phyloP scores from a whole-genome alignment of 768 basidiomycete genomes.

The Termitomyces sp. region DNA sequence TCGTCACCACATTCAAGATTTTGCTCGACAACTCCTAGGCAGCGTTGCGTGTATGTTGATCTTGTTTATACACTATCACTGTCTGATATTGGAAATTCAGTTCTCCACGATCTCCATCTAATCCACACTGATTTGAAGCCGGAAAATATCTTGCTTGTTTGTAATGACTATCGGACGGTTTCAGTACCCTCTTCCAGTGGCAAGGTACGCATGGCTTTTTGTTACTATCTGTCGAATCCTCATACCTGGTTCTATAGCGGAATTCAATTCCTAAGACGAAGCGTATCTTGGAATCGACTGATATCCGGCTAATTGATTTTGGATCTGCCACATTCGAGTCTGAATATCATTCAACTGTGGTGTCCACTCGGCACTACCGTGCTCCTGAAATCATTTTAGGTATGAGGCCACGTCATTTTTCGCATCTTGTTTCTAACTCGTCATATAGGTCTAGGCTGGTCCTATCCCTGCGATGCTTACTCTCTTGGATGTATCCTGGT shows the following conservation, averaged over 20 bases:
- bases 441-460: slow-evolving; percentile 87
- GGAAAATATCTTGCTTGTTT: slow-evolving; percentile 94
- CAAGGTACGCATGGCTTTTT: slow-evolving; percentile 43
- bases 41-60: slow-evolving; percentile 85
- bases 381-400: slow-evolving; percentile 99
- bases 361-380: slow-evolving; percentile 96
- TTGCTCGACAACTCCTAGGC: slow-evolving; percentile 85
- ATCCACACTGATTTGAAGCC: slow-evolving; percentile 99
- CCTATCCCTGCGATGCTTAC: slow-evolving; percentile 97
- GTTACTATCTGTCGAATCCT: slow-evolving; percentile 11
- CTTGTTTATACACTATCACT: slow-evolving; percentile 3
- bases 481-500: slow-evolving; percentile 98
- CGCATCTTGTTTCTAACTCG: slow-evolving; percentile 8
- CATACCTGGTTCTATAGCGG: slow-evolving; percentile 35
- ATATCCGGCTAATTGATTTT: slow-evolving; percentile 96
- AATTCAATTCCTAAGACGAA: slow-evolving; percentile 64
- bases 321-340: slow-evolving; percentile 97
- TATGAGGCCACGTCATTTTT: slow-evolving; percentile 28
- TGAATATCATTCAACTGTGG: slow-evolving; percentile 98
- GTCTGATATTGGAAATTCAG: slow-evolving; percentile 34
- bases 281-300: slow-evolving; percentile 78
- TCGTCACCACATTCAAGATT: slow-evolving; percentile 92
- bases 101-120: slow-evolving; percentile 84
- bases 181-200: slow-evolving; percentile 51
- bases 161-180: slow-evolving; percentile 67